These are phyloP conservation scores for Guadua angustifolia DNA, from an alignment of 176 grass and related monocot species.

Conservation along the genomic window DNA sequence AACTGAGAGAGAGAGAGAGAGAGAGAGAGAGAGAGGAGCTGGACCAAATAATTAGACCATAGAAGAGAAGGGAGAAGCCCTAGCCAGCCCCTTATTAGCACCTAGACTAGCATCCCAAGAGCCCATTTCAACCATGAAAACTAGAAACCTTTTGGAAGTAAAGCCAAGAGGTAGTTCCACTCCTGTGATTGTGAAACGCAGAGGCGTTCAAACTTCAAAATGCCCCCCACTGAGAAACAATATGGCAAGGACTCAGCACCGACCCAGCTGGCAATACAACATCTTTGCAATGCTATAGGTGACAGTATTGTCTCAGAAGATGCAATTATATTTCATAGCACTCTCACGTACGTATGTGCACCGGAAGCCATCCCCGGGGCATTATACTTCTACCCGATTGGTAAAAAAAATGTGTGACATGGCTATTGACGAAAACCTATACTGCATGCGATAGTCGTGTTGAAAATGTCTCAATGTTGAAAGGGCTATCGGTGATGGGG, in stretches of 20 bases:
- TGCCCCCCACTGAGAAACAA: conserved; percentile 37
- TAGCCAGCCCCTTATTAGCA: conserved; percentile 35
- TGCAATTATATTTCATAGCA: too few relatives aligned
- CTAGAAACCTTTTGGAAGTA: conserved; percentile 48
- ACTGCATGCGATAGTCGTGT: too few relatives aligned
- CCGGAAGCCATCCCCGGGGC: too few relatives aligned
- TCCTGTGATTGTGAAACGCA: conserved; percentile 38
- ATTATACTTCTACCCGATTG: too few relatives aligned
- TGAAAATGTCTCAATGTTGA: too few relatives aligned
- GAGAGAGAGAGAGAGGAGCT: conserved; percentile 1
- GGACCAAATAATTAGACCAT: conserved; percentile 39
- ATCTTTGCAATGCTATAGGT: too few relatives aligned
- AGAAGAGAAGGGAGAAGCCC: conserved; percentile 28
- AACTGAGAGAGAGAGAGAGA: conserved; percentile 13
- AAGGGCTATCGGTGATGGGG: too few relatives aligned
- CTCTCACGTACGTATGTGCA: too few relatives aligned
- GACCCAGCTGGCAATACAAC: background rate
- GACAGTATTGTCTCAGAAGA: too few relatives aligned
- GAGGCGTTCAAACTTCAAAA: conserved; percentile 39
- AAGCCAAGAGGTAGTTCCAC: conserved; percentile 48
- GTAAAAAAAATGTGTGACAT: too few relatives aligned
- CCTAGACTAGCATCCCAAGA: background rate
- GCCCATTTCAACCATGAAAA: conserved; percentile 44
- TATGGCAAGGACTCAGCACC: conserved; percentile 30
- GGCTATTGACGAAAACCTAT: too few relatives aligned